These are phyloP conservation scores for Kingdonia uniflora DNA, from an alignment of 164 flowering plant genomes.

Conservation along the genomic window DNA sequence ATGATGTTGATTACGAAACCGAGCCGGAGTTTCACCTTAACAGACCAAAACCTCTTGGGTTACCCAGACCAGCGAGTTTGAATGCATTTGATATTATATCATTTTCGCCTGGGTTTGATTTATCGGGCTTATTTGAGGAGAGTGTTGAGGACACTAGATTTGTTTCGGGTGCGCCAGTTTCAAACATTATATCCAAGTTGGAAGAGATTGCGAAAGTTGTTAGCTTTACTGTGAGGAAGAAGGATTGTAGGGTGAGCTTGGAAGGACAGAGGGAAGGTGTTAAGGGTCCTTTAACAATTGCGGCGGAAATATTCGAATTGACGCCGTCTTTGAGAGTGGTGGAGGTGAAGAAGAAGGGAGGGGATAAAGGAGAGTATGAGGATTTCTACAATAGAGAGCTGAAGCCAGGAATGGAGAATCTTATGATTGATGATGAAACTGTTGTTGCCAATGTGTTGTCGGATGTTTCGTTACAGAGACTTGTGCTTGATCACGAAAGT, in stretches of 20 bases:
- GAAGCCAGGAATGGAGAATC: constrained; percentile 55
- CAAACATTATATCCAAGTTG: constrained; percentile 61
- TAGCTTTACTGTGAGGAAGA: constrained; percentile 78
- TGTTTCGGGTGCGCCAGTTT: constrained; percentile 64
- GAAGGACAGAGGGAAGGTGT: constrained; percentile 69
- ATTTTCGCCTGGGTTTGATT: constrained; percentile 53
- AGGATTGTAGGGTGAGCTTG: constrained; percentile 68
- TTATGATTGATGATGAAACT: constrained; percentile 4
- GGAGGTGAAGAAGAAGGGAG: constrained; percentile 85
- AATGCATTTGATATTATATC: constrained; percentile 74
- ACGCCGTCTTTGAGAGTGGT: constrained; percentile 67
- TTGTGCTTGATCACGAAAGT: constrained; percentile 15
- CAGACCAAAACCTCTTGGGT: constrained; percentile 8
- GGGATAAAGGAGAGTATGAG: constrained; percentile 66
- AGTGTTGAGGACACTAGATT: constrained; percentile 59
- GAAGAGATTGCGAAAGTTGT: constrained; percentile 81
- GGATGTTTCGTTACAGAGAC: background rate
- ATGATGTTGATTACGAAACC: constrained; percentile 13
- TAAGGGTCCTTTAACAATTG: constrained; percentile 69
- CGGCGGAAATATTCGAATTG: constrained; percentile 78
- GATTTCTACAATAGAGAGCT: constrained; percentile 55
- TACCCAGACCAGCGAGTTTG: constrained; percentile 66
- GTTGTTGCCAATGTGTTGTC: too few species aligned
- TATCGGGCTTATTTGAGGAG: constrained; percentile 63
- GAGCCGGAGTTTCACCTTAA: too few species aligned